Evolutionary conservation across 1,139 yeast species (phyloP).

Genomic region (Geotrichum histeridarum): DNA sequence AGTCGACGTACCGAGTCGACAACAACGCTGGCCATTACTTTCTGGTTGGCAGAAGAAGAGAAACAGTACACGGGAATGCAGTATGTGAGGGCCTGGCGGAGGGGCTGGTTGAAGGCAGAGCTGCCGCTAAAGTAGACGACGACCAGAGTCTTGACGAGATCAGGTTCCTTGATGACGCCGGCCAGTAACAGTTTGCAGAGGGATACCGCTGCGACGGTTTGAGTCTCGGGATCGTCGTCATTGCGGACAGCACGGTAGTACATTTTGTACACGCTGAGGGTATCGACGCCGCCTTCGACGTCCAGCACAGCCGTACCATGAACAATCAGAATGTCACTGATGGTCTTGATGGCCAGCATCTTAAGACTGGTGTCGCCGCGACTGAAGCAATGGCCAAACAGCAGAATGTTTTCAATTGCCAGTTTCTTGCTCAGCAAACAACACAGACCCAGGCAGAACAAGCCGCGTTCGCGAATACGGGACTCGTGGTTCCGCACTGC

Average conservation of each 20-base stretch:
- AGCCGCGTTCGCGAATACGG: constrained; percentile 60
- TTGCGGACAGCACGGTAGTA: constrained; percentile 58
- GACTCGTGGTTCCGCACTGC: constrained; percentile 63
- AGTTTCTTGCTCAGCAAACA: constrained; percentile 61
- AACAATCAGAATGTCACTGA: constrained; percentile 72
- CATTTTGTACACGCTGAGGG: constrained; percentile 56
- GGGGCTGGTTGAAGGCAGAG: constrained; percentile 56
- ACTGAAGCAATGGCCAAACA: constrained; percentile 62
- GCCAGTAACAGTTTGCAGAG: constrained; percentile 76
- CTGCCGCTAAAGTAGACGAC: constrained; percentile 70
- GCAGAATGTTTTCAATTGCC: constrained; percentile 50
- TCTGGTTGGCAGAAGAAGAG: constrained; percentile 71
- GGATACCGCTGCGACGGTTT: constrained; percentile 81
- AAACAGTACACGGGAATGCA: constrained; percentile 88
- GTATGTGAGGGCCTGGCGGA: constrained; percentile 78
- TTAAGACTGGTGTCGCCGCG: constrained; percentile 59
- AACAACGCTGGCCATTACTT: constrained; percentile 56
- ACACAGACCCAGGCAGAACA: constrained; percentile 73
- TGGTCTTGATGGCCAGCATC: constrained; percentile 58
- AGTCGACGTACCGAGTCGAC: constrained; percentile 64
- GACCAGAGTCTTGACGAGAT: constrained; percentile 65
- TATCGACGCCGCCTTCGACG: constrained; percentile 58
- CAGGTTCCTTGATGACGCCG: constrained; percentile 66
- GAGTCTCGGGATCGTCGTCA: constrained; percentile 53
- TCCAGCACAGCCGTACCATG: constrained; percentile 70